These are phyloP conservation scores for Saturnispora serradocipensis DNA, from an alignment of 805 yeast species.

Conservation along the genomic window DNA sequence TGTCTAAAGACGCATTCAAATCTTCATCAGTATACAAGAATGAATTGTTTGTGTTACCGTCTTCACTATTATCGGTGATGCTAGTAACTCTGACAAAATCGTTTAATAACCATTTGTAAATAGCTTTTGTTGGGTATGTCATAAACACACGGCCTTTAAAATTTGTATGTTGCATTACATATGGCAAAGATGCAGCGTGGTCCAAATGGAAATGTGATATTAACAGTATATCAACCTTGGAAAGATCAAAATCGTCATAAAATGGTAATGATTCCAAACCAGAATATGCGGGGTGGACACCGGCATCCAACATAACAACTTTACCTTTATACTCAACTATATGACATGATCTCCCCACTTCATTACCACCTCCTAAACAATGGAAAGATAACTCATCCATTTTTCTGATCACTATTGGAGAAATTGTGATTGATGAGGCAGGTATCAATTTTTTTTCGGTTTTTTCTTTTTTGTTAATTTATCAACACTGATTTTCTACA, in stretches of 20 bases:
- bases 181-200: constrained; percentile 96
- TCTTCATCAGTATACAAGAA: constrained; percentile 83
- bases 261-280: constrained; percentile 91
- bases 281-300: constrained; percentile 90
- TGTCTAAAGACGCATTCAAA: constrained; percentile 74
- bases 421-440: neutral
- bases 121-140: constrained; percentile 99
- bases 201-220: constrained; percentile 96
- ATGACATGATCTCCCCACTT: constrained; percentile 96
- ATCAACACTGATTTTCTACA: neutral
- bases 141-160: constrained; percentile 94
- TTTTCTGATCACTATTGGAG: neutral
- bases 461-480: neutral
- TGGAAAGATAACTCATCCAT: constrained; percentile 47
- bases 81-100: constrained; percentile 90
- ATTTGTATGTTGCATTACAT: constrained; percentile 93
- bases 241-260: constrained; percentile 88
- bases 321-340: constrained; percentile 87
- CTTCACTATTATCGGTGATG: constrained; percentile 36
- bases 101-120: constrained; percentile 87
- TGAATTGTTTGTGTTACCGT: constrained; percentile 34
- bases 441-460: neutral
- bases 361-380: constrained; percentile 96
- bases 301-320: constrained; percentile 95
- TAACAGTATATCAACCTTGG: constrained; percentile 75